Evolutionary conservation across 768 basidiomycete species (phyloP), one percentile per base, ranked within the genome.

Genomic region (Pholiota molesta): DNA sequence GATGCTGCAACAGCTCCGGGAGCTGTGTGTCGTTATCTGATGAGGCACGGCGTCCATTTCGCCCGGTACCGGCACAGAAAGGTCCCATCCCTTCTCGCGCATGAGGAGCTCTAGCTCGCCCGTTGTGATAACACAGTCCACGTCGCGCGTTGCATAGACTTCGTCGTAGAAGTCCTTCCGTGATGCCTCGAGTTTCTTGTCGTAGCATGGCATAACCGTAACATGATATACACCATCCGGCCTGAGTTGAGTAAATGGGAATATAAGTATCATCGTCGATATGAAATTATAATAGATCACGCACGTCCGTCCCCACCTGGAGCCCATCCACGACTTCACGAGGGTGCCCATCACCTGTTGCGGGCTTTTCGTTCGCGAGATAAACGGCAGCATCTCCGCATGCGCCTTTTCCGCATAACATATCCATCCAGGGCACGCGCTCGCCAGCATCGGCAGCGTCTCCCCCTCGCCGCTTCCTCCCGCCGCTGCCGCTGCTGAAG

Each of bases 401-500:
- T 97, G 97, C 1, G 97, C 89, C 79, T 99, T 99, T 76, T 99
- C 97, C 17, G 95, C 97, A 73, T 99, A 99, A 73, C 97, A 99
- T 60, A 99, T 91, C 97, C 97, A 99, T 16, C 97, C 97, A 0
- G 97, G 97, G 77, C 97, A 99, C 16, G 97, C 94, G 67, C 94
- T 95, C 4, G 95, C 90, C 26, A 99, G 79, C 88, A 99, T 95
- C 0, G 97, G 97, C 28, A 98, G 74, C 58, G 66, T 68, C n/a
- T 64, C 65, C 37, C 65, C 62, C 19, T 65, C 69, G 57, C 69
- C 66, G 26, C 61, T 65, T 42, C 63, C 65, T 55, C 60, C 55
- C 9, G 51, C 65, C 31, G 60, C 29, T 29, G 29, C 66, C 3
- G 26, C 68, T 65, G n/a, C 65, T 40, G 75, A 49, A 9, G 47